Evolutionary conservation across 768 basidiomycete genomes (phyloP).

Genomic region (Kondoa subrosea): DNA sequence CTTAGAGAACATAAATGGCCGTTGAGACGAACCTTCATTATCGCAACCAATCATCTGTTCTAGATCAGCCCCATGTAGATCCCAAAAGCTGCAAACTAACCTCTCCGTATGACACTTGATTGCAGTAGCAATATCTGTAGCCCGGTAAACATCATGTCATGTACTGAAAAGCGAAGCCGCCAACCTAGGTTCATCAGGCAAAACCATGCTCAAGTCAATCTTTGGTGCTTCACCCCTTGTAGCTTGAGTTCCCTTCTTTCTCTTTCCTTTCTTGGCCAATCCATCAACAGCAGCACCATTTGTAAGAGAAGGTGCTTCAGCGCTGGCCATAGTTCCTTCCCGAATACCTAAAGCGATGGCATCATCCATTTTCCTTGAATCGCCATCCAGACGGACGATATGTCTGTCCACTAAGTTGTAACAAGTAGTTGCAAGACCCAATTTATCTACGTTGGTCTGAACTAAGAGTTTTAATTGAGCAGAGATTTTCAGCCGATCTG

Average conservation of each 20-base stretch:
- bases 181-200: neutral
- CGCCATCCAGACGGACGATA: neutral
- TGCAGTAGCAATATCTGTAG: neutral
- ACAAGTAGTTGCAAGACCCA: neutral
- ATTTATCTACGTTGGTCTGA: neutral
- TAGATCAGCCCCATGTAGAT: neutral
- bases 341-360: neutral
- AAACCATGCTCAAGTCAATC: neutral
- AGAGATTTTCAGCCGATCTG: neutral
- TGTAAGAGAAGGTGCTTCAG: neutral
- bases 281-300: neutral
- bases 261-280: neutral
- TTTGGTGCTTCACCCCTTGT: neutral
- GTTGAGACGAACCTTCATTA: neutral
- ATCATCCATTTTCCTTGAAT: neutral
- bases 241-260: neutral
- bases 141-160: no score
- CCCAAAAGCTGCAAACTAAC: neutral
- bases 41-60: slow-evolving; percentile 4
- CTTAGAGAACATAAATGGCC: neutral
- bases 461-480: neutral
- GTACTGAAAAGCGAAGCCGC: neutral
- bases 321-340: neutral
- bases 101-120: slow-evolving; percentile 2
- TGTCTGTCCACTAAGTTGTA: neutral